Conservation (phyloP, 2,329 filamentous ascomycete genomes). For the Karstenula rhodostoma region DNA sequence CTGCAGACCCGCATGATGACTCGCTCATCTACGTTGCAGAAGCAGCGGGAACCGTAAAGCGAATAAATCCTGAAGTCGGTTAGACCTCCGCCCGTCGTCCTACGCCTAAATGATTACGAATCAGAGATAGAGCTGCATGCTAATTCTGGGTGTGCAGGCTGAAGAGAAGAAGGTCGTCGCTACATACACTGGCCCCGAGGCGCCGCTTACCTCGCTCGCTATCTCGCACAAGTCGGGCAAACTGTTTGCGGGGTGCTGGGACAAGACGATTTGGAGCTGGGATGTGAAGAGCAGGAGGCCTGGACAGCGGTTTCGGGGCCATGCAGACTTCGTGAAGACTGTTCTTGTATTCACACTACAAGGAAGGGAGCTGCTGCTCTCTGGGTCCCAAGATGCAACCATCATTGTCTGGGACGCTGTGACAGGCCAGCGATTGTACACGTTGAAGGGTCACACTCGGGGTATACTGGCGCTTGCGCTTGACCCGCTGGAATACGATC, state of each 20-base stretch:
- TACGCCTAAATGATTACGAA: not conserved
- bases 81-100: slow-evolving; percentile 37
- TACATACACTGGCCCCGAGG: slow-evolving; percentile 75
- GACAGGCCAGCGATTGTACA: slow-evolving; percentile 74
- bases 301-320: slow-evolving; percentile 73
- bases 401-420: slow-evolving; percentile 80
- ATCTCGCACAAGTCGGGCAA: slow-evolving; percentile 51
- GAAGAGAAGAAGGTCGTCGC: slow-evolving; percentile 45
- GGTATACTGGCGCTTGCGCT: slow-evolving; percentile 81
- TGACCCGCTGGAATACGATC: slow-evolving; percentile 63
- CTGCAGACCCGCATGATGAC: slow-evolving; percentile 70
- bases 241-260: slow-evolving; percentile 91
- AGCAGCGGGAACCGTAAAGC: slow-evolving; percentile 81
- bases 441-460: slow-evolving; percentile 78
- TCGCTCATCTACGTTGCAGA: slow-evolving; percentile 80
- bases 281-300: slow-evolving; percentile 54
- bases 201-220: slow-evolving; percentile 67
- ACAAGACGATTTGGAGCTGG: slow-evolving; percentile 92
- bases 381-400: slow-evolving; percentile 56
- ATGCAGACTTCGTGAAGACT: slow-evolving; percentile 91
- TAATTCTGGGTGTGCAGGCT: slow-evolving; percentile 32
- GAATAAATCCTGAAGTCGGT: slow-evolving; percentile 78
- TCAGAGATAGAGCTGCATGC: slow-evolving; percentile 11
- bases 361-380: slow-evolving; percentile 63
- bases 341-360: slow-evolving; percentile 70